Evolutionary conservation across 768 basidiomycete genomes (phyloP).

Genomic region (Naematelia encephala): DNA sequence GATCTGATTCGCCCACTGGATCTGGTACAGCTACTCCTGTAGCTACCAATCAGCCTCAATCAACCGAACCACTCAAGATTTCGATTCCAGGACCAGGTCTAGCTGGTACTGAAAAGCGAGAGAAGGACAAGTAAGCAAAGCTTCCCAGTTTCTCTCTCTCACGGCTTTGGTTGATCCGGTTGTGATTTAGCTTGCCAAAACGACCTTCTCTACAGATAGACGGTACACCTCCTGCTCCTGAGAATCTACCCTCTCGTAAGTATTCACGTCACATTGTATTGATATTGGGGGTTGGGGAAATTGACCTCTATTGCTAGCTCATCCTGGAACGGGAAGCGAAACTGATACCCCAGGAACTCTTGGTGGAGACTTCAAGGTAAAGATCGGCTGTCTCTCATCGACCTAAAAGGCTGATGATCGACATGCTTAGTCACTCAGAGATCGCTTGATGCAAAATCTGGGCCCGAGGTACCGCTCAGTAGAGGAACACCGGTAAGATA

Average conservation of each 20-base stretch:
- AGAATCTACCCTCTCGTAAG: constrained; percentile 22
- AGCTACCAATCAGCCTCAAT: neutral
- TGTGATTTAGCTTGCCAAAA: constrained; percentile 49
- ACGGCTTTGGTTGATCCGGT: too few species aligned
- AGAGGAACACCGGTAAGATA: constrained; percentile 64
- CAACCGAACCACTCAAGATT: constrained; percentile 39
- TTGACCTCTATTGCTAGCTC: constrained; percentile 10
- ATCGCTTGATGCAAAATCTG: constrained; percentile 63
- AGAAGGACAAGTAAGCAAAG: constrained; percentile 43
- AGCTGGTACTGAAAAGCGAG: constrained; percentile 21
- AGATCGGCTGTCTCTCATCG: neutral
- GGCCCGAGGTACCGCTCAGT: constrained; percentile 72
- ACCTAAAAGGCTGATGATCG: neutral
- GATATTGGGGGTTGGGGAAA: neutral
- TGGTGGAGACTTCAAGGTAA: constrained; percentile 29
- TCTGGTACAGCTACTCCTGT: constrained; percentile 26
- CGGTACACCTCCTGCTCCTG: constrained; percentile 21
- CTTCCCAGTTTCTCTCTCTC: neutral
- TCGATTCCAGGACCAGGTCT: constrained; percentile 30
- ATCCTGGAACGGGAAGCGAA: constrained; percentile 34
- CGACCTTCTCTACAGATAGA: constrained; percentile 31
- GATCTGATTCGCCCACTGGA: constrained; percentile 12
- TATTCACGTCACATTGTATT: too few species aligned
- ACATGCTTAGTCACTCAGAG: constrained; percentile 53
- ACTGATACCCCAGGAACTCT: constrained; percentile 43